These are phyloP conservation scores for Aquilaria malaccensis DNA, from an alignment of 345 rosid species.

Conservation along the genomic window DNA sequence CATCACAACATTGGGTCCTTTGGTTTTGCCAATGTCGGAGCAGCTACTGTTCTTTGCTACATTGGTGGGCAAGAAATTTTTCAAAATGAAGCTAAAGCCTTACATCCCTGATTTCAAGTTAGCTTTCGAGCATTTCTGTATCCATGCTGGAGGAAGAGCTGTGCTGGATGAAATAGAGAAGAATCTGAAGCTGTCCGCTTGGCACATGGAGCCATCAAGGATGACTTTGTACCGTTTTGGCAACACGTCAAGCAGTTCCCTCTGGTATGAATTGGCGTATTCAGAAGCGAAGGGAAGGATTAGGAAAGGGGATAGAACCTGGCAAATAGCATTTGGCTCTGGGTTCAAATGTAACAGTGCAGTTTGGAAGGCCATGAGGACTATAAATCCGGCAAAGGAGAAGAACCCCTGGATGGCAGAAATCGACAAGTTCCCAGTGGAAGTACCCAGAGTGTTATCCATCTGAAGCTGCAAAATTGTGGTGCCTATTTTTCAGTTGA, in stretches of 20 bases:
- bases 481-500: not conserved
- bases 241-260: slow-evolving; percentile 52
- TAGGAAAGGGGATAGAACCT: slow-evolving; percentile 36
- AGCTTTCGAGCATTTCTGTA: slow-evolving; percentile 59
- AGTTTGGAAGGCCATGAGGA: slow-evolving; percentile 53
- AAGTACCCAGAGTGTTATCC: slow-evolving; percentile 28
- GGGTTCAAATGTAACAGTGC: slow-evolving; percentile 62
- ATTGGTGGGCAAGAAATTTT: slow-evolving; percentile 35
- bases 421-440: slow-evolving; percentile 37
- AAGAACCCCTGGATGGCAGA: slow-evolving; percentile 51
- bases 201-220: slow-evolving; percentile 64
- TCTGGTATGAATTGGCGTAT: slow-evolving; percentile 51
- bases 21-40: slow-evolving; percentile 44
- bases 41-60: slow-evolving; percentile 42
- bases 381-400: slow-evolving; percentile 34
- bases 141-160: slow-evolving; percentile 44
- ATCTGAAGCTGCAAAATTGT: slow-evolving; percentile 11
- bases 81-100: slow-evolving; percentile 41
- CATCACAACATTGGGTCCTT: slow-evolving; percentile 62
- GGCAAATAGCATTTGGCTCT: slow-evolving; percentile 65
- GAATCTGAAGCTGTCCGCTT: slow-evolving; percentile 41
- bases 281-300: slow-evolving; percentile 54
- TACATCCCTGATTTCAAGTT: slow-evolving; percentile 52
- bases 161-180: slow-evolving; percentile 49
- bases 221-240: slow-evolving; percentile 49